Evolutionary conservation across 371 early-diverging fungal genomes (phyloP), one percentile per base, ranked within the genome.

Genomic region (Mucor sp.): DNA sequence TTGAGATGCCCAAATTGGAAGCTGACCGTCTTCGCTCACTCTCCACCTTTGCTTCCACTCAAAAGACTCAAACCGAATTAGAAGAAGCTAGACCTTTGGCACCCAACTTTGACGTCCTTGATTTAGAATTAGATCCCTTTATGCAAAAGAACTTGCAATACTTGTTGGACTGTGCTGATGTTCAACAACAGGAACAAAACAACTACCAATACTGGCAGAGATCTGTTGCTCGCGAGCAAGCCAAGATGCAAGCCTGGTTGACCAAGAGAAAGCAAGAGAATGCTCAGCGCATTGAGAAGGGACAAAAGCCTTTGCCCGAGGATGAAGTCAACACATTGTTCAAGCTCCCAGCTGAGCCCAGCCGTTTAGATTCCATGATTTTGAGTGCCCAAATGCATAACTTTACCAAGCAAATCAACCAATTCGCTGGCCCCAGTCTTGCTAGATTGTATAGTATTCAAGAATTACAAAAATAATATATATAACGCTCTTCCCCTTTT

Each of bases 151-250:
- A 95, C 80, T 81, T 97, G 58, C 95, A 96, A 81, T 84, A 87
- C 58, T 84, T 98, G 61, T 83, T 90, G 73, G 96, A 97, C 39
- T 88, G 94, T 21, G 88, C 95, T 35, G 98, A 97, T 67, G 93
- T 92, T 30, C 92, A 95, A 69, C 91, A 89, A 62, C 94, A 93
- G 77, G 95, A 96, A 76, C 93, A 94, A 68, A 92, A 93, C 89
- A 91, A 93, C 79, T 95, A 94, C 81, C 92, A 92, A 70, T 94
- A 94, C 81, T 96, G 97, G 96, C 91, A 95, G 81, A 90, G 95
- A 72, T 90, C 89, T 62, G 87, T 92, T 73, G 92, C 91, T 67
- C 92, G 94, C 78, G 97, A 97, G 77, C 92, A 94, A 81, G 75
- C 85, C 71, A 89, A 86, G 78, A 76, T 90, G 66, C 85, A 91